These are phyloP conservation scores for Microthlaspi erraticum DNA, from an alignment of 345 rosid species.

Conservation along the genomic window DNA sequence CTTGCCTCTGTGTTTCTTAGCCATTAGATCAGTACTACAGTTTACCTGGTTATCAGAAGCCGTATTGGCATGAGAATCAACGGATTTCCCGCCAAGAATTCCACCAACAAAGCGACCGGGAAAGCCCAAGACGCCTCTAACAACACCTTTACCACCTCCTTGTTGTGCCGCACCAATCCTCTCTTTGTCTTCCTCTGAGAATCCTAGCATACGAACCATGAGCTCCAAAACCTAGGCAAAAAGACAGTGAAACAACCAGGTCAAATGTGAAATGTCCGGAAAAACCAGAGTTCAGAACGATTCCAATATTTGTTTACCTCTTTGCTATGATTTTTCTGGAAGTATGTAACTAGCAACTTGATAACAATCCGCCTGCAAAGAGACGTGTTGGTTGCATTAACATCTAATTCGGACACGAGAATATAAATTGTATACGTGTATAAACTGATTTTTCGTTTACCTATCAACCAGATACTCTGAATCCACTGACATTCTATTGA, in stretches of 20 bases:
- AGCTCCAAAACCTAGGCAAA: constrained; percentile 84
- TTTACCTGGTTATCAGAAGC: constrained; percentile 77
- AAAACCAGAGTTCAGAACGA: constrained; percentile 54
- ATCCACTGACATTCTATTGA: constrained; percentile 94
- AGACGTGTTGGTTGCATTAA: background rate
- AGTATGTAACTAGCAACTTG: constrained; percentile 86
- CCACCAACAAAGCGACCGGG: constrained; percentile 99
- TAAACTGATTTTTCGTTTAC: constrained; percentile 36
- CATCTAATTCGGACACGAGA: constrained; percentile 15
- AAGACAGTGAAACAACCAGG: constrained; percentile 4
- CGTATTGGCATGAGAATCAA: constrained; percentile 53
- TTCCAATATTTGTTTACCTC: constrained; percentile 55
- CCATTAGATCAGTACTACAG: background rate
- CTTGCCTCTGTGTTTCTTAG: constrained; percentile 5
- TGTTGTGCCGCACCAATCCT: constrained; percentile 84
- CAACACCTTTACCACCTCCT: constrained; percentile 82
- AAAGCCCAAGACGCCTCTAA: constrained; percentile 88
- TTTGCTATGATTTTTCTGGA: constrained; percentile 88
- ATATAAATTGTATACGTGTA: background rate
- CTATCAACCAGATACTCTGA: constrained; percentile 88
- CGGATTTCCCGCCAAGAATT: constrained; percentile 65
- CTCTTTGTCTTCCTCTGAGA: constrained; percentile 91
- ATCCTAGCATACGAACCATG: constrained; percentile 95
- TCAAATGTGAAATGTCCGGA: background rate
- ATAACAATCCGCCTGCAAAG: constrained; percentile 87